A percentile compares a stretch with the other conserved stretches of the same genome.
phyloP scores from a whole-genome alignment of 2,329 filamentous ascomycete species.

The Neofusicoccum umdonicola region DNA sequence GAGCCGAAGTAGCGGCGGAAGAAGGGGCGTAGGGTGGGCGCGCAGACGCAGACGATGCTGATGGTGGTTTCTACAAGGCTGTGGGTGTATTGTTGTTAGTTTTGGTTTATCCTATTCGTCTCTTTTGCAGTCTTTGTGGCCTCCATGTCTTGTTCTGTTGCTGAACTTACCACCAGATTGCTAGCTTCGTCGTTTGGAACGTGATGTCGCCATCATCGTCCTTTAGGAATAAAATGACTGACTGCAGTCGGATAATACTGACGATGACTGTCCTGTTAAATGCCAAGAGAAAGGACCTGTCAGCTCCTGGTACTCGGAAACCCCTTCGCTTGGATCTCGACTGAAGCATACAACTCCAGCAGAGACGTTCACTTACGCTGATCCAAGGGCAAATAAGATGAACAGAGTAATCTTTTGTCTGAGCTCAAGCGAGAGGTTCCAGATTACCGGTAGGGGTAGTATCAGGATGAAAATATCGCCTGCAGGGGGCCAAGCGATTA shows the following conservation, averaged over 20 bases:
- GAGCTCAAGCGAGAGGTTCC: background rate
- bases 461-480: background rate
- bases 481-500: background rate
- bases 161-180: background rate
- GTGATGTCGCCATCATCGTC: background rate
- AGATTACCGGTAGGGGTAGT: background rate
- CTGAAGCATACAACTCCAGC: background rate
- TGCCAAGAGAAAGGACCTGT: background rate
- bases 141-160: background rate
- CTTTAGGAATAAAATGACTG: background rate
- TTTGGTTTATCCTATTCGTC: no score
- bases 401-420: background rate
- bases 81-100: background rate
- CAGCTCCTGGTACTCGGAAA: background rate
- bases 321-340: background rate
- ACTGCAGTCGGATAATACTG: background rate
- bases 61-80: slow-evolving; percentile 2
- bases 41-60: slow-evolving; percentile 9
- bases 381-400: background rate
- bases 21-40: slow-evolving; percentile 6
- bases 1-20: slow-evolving; percentile 5
- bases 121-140: no score
- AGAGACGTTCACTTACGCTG: background rate
- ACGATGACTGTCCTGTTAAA: background rate
- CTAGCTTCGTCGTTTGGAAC: background rate